phyloP scores from a whole-genome alignment of 176 grass and related monocot species.

The Carex littledalei region DNA sequence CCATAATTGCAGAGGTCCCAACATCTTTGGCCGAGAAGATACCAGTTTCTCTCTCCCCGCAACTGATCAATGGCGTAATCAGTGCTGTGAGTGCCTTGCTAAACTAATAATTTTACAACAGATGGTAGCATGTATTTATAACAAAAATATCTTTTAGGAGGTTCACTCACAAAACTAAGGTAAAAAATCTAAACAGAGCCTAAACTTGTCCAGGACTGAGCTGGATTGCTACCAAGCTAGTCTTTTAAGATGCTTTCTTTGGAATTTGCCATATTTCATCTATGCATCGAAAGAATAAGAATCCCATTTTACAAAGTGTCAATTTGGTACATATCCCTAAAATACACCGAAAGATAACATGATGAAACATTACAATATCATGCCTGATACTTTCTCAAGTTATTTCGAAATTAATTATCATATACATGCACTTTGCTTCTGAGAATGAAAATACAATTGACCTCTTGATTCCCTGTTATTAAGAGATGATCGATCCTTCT shows the following conservation, averaged over 20 bases:
- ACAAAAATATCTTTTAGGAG: not conserved
- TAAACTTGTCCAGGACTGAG: not conserved
- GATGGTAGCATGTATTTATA: not conserved
- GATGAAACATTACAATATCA: not conserved
- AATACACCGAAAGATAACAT: not conserved
- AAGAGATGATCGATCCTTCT: not conserved
- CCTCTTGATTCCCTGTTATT: not conserved
- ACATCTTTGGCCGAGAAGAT: conserved; percentile 83
- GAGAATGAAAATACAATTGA: not conserved
- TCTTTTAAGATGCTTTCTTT: not conserved
- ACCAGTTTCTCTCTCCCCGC: conserved; percentile 65
- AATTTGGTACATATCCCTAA: not conserved
- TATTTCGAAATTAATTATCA: not conserved
- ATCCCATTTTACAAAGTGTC: not conserved
- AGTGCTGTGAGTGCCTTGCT: conserved; percentile 46
- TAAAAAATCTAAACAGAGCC: not conserved
- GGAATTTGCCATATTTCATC: not conserved
- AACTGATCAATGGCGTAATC: conserved; percentile 75
- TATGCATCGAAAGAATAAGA: not conserved
- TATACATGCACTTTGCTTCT: not conserved
- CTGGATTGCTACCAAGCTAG: not conserved
- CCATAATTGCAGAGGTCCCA: conserved; percentile 81
- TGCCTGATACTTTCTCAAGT: not conserved
- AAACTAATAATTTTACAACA: not conserved
- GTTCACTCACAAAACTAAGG: not conserved